phyloP scores from a whole-genome alignment of 192 early-diverging fungal genomes.

The Paraglomus occultum region DNA sequence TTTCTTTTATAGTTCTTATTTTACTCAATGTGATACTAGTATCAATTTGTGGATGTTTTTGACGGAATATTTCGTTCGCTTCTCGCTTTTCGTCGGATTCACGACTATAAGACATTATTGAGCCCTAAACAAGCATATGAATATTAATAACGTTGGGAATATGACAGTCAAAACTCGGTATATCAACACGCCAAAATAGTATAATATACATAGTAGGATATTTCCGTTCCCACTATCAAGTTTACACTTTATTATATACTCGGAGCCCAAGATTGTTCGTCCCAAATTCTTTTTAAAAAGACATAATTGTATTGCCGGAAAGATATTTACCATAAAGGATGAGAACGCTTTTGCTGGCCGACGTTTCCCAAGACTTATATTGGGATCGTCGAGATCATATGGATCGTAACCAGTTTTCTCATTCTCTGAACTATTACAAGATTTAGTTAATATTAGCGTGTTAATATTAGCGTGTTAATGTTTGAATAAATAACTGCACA shows the following conservation, averaged over 20 bases:
- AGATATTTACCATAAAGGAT: conserved; percentile 66
- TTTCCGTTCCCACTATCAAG: background rate
- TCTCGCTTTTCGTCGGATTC: conserved; percentile 85
- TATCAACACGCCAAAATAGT: no score
- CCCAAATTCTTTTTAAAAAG: background rate
- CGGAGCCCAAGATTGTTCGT: no score
- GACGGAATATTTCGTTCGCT: conserved; percentile 81
- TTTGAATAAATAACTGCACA: conserved; percentile 3
- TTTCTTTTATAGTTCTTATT: conserved; percentile 77
- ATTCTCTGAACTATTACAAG: conserved; percentile 35
- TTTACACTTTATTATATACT: background rate
- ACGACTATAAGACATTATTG: conserved; percentile 74
- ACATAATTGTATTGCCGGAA: background rate
- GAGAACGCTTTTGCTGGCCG: conserved; percentile 78
- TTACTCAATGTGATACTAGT: conserved; percentile 81
- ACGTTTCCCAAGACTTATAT: conserved; percentile 68
- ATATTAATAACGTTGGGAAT: no score
- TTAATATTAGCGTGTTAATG: no score
- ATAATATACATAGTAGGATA: background rate
- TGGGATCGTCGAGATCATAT: conserved; percentile 82
- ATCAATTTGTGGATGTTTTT: conserved; percentile 78
- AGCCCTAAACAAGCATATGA: conserved; percentile 48
- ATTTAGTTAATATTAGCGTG: conserved; percentile 1
- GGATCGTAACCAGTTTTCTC: conserved; percentile 64
- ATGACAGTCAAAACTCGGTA: no score